Evolutionary conservation across 345 rosid genomes (phyloP), one percentile per base, ranked within the genome.

Genomic region (Brassica rapa): DNA sequence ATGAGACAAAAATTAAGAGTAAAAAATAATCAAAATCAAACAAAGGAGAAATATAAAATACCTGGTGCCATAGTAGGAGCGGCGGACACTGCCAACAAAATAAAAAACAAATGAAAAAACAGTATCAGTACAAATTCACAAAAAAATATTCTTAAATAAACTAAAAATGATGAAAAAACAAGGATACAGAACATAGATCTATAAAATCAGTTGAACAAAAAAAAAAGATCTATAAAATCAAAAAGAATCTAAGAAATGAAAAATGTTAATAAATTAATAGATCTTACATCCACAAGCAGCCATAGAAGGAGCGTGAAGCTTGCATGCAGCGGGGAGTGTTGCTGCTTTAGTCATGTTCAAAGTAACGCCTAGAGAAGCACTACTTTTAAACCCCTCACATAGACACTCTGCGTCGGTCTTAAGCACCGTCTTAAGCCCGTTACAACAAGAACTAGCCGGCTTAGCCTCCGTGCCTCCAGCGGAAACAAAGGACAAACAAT

Each of bases 401-500:
- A 87, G 68, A 71, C 92, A 88, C 24, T 77, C 43, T 0, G 76
- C 62, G 62, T 83, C 81, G 0, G 46, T 49, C 2, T 77, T 66
- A 6, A 86, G 39, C 43, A 87, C 85, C 0, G 66, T 65, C 61
- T 86, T 49, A 24, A 87, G 82, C 7, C 88, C 88, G 0, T 55
- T 4, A 62, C 93, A 90, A 23, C 91, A 90, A 0, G 62, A 0
- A 4, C 60, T 27, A 1, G 49, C 33, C 0, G 88, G 88, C 23
- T 71, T 80, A 2, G 56, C 3, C 0, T 12, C 68, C 0, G 39
- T 63, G 37, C 80, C 73, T 0, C 77, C 86, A 0, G 29, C 62
- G 0, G 72, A 19, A n/a, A 89, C 65, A n/a, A 83, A 87, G 0
- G 85, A 43, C 25, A 89, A 4, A 71, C 96, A 89, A 35, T 84